Conservation (phyloP, 2,329 filamentous ascomycete species). For the Nectriaceae sp. region DNA sequence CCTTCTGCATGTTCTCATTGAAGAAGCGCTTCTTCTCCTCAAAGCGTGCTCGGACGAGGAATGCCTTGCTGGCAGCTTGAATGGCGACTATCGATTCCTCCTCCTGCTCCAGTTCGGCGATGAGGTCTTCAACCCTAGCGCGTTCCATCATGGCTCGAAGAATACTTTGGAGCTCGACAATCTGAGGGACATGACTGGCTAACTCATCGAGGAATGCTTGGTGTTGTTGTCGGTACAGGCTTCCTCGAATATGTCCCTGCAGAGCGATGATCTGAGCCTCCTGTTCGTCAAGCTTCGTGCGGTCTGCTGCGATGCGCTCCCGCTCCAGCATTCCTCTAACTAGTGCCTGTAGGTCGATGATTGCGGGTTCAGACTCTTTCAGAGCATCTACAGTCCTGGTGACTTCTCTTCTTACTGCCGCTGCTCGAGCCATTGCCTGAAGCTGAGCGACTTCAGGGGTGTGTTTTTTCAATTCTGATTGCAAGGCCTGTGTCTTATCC, state of each 20-base stretch:
- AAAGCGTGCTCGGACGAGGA: constrained; percentile 73
- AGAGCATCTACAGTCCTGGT: constrained; percentile 50
- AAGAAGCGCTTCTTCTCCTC: constrained; percentile 86
- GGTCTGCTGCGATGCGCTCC: constrained; percentile 48
- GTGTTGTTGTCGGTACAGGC: constrained; percentile 61
- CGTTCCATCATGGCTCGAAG: constrained; percentile 79
- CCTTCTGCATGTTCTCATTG: constrained; percentile 97
- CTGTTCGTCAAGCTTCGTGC: constrained; percentile 59
- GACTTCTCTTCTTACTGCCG: constrained; percentile 54
- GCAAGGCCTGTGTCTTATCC: constrained; percentile 44
- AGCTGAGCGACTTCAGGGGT: constrained; percentile 46
- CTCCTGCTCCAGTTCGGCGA: constrained; percentile 78
- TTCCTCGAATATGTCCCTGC: constrained; percentile 70
- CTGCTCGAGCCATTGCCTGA: constrained; percentile 56
- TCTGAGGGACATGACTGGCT: constrained; percentile 64
- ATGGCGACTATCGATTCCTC: constrained; percentile 76
- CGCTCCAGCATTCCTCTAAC: constrained; percentile 64
- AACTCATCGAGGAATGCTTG: constrained; percentile 69
- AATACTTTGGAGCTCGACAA: constrained; percentile 72
- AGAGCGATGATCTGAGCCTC: constrained; percentile 59
- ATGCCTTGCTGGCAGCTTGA: constrained; percentile 73
- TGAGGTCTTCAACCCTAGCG: constrained; percentile 69
- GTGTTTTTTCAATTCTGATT: constrained; percentile 50
- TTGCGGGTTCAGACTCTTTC: constrained; percentile 44
- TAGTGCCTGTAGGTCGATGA: constrained; percentile 57